A percentile compares a stretch with the other conserved stretches of the same genome.
Evolutionary conservation across 129 eudicot genomes (phyloP).

Genomic region (Ambrosia trifida): DNA sequence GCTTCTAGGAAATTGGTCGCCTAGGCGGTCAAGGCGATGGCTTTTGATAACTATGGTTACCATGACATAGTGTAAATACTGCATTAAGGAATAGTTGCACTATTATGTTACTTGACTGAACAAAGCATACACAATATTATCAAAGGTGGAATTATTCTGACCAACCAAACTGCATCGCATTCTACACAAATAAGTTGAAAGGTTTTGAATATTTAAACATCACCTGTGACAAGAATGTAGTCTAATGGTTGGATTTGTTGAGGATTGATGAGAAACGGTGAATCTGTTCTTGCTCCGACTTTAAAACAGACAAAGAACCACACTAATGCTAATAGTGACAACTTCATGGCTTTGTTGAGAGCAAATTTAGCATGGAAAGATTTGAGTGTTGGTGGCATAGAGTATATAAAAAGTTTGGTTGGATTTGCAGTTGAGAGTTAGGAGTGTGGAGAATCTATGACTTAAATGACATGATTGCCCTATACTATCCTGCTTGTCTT

Average conservation of each 20-base stretch:
- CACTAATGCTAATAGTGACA: slow-evolving; percentile 28
- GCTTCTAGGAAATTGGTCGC: too few species aligned
- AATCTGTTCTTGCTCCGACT: slow-evolving; percentile 36
- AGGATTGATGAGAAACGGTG: slow-evolving; percentile 41
- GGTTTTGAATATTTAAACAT: slow-evolving; percentile 9
- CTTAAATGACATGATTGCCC: slow-evolving; percentile 42
- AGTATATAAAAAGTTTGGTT: slow-evolving; percentile 18
- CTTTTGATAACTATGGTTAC: too few species aligned
- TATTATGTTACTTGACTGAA: too few species aligned
- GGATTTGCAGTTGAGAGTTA: slow-evolving; percentile 33
- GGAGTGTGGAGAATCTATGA: slow-evolving; percentile 32
- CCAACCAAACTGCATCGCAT: neutral
- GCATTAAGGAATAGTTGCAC: neutral
- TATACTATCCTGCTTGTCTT: slow-evolving; percentile 31
- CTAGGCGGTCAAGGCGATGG: too few species aligned
- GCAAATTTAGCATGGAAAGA: slow-evolving; percentile 30
- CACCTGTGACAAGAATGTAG: slow-evolving; percentile 62
- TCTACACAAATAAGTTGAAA: neutral
- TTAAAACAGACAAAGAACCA: slow-evolving; percentile 42
- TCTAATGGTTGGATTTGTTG: slow-evolving; percentile 44
- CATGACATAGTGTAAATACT: too few species aligned
- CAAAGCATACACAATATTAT: too few species aligned
- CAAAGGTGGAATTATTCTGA: too few species aligned
- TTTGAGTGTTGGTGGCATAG: slow-evolving; percentile 30
- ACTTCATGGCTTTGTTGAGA: slow-evolving; percentile 41